Conservation (phyloP, 2,329 filamentous ascomycete genomes). For the Cytospora chrysosperma region DNA sequence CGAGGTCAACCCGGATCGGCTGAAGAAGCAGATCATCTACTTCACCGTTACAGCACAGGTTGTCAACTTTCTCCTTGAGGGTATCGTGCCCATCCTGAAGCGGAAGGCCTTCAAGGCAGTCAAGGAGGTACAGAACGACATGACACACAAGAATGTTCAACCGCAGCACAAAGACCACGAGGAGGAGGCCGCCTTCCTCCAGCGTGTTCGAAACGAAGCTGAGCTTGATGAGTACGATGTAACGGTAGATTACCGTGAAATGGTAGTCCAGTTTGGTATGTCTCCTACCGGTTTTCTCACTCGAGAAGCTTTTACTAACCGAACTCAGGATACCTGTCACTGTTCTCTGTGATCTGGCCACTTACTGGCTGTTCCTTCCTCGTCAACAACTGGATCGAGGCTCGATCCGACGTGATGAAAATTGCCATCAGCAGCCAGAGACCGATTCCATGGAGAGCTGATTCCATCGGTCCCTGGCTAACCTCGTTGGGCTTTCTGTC, state of each 20-base stretch:
- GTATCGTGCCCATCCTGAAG: conserved; percentile 82
- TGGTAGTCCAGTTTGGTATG: conserved; percentile 76
- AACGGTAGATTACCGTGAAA: conserved; percentile 85
- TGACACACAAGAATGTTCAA: conserved; percentile 50
- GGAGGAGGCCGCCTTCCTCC: conserved; percentile 78
- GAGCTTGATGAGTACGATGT: conserved; percentile 85
- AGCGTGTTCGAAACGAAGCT: conserved; percentile 78
- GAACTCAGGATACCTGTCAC: conserved; percentile 71
- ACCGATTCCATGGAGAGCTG: conserved; percentile 83
- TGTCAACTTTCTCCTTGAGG: conserved; percentile 81
- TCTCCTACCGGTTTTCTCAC: conserved; percentile 2
- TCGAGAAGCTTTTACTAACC: conserved; percentile 13
- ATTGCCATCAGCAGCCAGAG: conserved; percentile 87
- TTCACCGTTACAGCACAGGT: conserved; percentile 93
- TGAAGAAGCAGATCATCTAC: conserved; percentile 91
- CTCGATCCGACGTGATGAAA: conserved; percentile 91
- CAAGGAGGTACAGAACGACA: conserved; percentile 67
- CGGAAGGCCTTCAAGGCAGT: conserved; percentile 75
- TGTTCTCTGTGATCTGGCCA: conserved; percentile 95
- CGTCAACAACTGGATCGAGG: conserved; percentile 93
- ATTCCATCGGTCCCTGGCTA: conserved; percentile 93
- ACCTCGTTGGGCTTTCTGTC: conserved; percentile 83
- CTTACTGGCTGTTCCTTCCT: conserved; percentile 87
- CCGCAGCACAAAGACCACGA: conserved; percentile 60
- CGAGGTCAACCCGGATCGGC: conserved; percentile 75